These are phyloP conservation scores for Vaccinium vitisidaea DNA, from an alignment of 148 eudicot species.

Conservation along the genomic window DNA sequence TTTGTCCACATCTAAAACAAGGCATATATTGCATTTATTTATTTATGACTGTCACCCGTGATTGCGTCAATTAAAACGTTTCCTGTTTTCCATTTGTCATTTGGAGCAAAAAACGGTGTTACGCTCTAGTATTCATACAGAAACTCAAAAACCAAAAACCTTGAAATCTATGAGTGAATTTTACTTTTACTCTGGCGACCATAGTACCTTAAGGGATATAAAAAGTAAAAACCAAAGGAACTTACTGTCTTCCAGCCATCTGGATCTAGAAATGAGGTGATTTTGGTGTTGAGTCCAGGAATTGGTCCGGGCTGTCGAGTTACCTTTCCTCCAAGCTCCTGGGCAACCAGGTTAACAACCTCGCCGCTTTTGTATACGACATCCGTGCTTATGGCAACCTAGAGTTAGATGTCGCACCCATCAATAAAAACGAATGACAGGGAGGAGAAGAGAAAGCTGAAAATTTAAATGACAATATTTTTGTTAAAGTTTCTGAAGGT, in stretches of 20 bases:
- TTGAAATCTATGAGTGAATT: neutral
- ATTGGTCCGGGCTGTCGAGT: conserved; percentile 81
- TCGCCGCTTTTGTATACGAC: conserved; percentile 94
- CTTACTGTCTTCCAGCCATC: conserved; percentile 41
- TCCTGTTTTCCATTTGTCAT: neutral
- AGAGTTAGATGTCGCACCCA: conserved; percentile 15
- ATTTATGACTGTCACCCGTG: neutral
- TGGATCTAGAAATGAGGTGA: conserved; percentile 80
- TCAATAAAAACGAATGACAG: neutral
- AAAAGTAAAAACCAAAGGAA: neutral
- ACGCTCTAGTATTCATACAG: neutral
- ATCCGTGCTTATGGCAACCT: conserved; percentile 90
- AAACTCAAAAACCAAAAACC: neutral
- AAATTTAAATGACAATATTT: neutral
- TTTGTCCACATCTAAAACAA: neutral
- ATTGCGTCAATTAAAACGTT: neutral
- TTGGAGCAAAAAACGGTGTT: neutral
- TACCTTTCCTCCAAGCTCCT: conserved; percentile 92
- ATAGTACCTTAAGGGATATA: neutral
- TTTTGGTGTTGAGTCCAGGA: conserved; percentile 89
- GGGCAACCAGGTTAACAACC: conserved; percentile 61
- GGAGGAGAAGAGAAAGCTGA: neutral
- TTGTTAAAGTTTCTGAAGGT: conserved; percentile 20
- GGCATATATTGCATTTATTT: neutral
- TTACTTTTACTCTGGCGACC: neutral